Percentiles rank a stretch among this genome's conserved stretches.
These are phyloP conservation scores for Phellinidium pouzarii DNA, from an alignment of 1,284 basidiomycete species.

Conservation along the genomic window DNA sequence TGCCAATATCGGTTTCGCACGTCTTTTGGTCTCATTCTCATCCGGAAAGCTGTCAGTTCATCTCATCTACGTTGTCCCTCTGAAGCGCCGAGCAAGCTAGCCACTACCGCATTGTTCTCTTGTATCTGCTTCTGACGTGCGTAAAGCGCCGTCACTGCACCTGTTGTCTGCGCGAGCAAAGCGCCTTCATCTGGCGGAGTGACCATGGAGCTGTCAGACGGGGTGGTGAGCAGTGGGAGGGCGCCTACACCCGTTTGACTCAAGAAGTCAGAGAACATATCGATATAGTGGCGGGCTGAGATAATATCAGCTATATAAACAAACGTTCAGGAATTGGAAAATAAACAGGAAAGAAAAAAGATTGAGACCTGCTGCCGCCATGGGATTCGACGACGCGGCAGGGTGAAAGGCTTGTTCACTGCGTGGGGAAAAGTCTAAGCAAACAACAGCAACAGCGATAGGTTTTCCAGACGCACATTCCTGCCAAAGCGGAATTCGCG, in stretches of 20 bases:
- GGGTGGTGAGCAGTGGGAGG: slow-evolving; percentile 12
- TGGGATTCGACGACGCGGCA: slow-evolving; percentile 6
- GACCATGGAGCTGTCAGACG: neutral
- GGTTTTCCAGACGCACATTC: slow-evolving; percentile 11
- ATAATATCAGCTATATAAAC: slow-evolving; percentile 4
- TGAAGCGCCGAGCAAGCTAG: slow-evolving; percentile 9
- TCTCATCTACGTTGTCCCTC: slow-evolving; percentile 7
- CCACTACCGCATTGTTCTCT: slow-evolving; percentile 17
- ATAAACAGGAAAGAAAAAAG: neutral
- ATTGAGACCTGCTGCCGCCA: slow-evolving; percentile 4
- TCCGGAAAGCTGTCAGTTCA: neutral
- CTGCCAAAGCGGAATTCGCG: slow-evolving; percentile 6
- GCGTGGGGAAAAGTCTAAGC: too few species aligned
- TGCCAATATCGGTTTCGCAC: too few species aligned
- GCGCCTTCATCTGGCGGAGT: slow-evolving; percentile 2
- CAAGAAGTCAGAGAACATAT: slow-evolving; percentile 8
- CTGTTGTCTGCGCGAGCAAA: slow-evolving; percentile 10
- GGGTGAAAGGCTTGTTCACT: slow-evolving; percentile 17
- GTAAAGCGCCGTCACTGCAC: slow-evolving; percentile 8
- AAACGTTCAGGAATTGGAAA: neutral
- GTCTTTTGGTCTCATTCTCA: too few species aligned
- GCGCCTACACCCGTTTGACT: slow-evolving; percentile 17
- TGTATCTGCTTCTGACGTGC: slow-evolving; percentile 16
- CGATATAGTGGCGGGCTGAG: slow-evolving; percentile 8
- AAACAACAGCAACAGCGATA: neutral